Evolutionary conservation across 2,329 filamentous ascomycete genomes (phyloP).

Genomic region (Trichothecium roseum): DNA sequence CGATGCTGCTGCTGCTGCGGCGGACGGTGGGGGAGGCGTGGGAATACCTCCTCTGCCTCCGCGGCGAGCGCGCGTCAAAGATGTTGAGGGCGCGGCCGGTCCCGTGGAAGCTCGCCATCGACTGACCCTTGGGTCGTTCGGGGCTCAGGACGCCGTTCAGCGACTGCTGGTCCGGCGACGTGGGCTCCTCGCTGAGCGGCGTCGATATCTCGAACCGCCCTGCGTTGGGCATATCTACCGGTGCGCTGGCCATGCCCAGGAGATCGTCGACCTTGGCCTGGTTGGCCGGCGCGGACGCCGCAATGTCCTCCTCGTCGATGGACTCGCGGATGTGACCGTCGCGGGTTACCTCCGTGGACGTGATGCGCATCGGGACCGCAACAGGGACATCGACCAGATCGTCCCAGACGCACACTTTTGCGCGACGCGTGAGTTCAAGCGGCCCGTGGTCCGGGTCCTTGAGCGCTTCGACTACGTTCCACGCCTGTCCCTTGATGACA

Average conservation of each 20-base stretch:
- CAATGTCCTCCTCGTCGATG: conserved; percentile 83
- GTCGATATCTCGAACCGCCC: conserved; percentile 61
- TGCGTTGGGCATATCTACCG: conserved; percentile 59
- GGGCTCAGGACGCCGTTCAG: conserved; percentile 1
- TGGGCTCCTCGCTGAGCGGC: conserved; percentile 18
- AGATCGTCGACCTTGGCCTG: conserved; percentile 49
- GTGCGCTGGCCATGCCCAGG: conserved; percentile 49
- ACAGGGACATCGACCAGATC: conserved; percentile 94
- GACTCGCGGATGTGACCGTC: conserved; percentile 20
- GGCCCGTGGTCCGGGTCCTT: conserved; percentile 90
- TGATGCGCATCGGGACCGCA: conserved; percentile 77
- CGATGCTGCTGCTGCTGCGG: conserved; percentile 38
- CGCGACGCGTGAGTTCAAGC: conserved; percentile 79
- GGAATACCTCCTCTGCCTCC: conserved; percentile 41
- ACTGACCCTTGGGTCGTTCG: conserved; percentile 7
- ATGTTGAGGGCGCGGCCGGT: conserved; percentile 29
- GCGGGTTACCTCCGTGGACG: conserved; percentile 45
- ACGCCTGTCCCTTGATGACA: conserved; percentile 98
- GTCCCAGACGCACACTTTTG: conserved; percentile 94
- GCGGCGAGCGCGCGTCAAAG: conserved; percentile 23
- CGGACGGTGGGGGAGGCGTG: conserved; percentile 38
- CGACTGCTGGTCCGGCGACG: conserved; percentile 23
- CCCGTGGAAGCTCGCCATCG: conserved; percentile 28
- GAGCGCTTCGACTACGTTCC: conserved; percentile 97
- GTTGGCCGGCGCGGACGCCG: conserved; percentile 22